These are phyloP conservation scores for Candida argentea DNA, from an alignment of 805 yeast genomes.

Conservation along the genomic window DNA sequence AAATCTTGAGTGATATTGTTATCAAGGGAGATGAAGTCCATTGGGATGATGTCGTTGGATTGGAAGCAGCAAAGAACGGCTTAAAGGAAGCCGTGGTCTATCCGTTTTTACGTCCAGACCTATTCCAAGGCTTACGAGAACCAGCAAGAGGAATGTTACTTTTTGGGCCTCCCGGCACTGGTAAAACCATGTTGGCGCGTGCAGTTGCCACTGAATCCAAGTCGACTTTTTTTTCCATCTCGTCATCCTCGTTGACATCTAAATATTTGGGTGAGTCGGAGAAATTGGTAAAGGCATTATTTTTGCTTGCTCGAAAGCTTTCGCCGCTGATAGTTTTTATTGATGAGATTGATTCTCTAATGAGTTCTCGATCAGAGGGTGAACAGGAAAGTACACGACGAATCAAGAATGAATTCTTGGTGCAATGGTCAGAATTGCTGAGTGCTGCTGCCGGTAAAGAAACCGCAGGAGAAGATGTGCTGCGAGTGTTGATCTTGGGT, in stretches of 20 bases:
- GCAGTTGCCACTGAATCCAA: conserved; percentile 95
- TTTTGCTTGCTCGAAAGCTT: conserved; percentile 70
- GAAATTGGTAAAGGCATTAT: conserved; percentile 81
- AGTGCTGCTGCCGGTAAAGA: conserved; percentile 73
- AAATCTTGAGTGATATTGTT: conserved; percentile 79
- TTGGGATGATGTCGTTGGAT: conserved; percentile 94
- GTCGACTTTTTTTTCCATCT: conserved; percentile 84
- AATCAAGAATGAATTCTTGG: conserved; percentile 84
- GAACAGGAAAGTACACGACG: conserved; percentile 85
- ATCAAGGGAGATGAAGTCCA: conserved; percentile 83
- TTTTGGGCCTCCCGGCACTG: conserved; percentile 99
- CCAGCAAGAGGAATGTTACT: conserved; percentile 94
- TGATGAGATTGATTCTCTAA: conserved; percentile 88
- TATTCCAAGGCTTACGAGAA: conserved; percentile 82
- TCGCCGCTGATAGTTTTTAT: conserved; percentile 93
- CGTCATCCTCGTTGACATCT: conserved; percentile 84
- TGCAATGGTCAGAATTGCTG: conserved; percentile 90
- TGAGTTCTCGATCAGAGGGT: conserved; percentile 66
- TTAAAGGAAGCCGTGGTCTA: conserved; percentile 92
- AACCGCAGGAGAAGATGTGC: conserved; percentile 21
- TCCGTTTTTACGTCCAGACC: conserved; percentile 89
- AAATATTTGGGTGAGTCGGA: conserved; percentile 89
- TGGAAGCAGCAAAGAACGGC: conserved; percentile 79
- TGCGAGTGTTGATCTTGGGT: conserved; percentile 78
- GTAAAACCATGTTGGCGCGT: conserved; percentile 93